phyloP scores from a whole-genome alignment of 2,329 filamentous ascomycete species.

The Diplocarpon rosae region DNA sequence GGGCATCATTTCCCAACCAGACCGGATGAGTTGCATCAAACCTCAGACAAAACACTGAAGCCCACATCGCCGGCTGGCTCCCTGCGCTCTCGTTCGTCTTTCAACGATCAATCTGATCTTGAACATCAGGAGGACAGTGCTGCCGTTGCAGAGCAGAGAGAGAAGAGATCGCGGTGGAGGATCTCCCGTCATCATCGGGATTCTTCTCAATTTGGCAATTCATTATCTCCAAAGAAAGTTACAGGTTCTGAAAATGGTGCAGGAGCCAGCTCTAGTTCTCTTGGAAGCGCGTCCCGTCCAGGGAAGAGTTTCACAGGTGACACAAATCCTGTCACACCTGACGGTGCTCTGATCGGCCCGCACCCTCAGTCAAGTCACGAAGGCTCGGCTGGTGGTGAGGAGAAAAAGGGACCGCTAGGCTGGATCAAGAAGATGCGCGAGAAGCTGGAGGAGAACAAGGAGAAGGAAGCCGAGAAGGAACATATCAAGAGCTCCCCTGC shows the following conservation, averaged over 20 bases:
- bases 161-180: conserved; percentile 61
- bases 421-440: conserved; percentile 55
- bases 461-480: conserved; percentile 23
- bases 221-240: conserved; percentile 34
- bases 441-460: conserved; percentile 30
- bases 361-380: conserved; percentile 28
- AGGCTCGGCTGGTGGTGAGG: conserved; percentile 18
- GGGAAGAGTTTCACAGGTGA: conserved; percentile 36
- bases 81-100: conserved; percentile 50
- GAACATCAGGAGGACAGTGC: conserved; percentile 57
- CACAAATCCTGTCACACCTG: conserved; percentile 25
- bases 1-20: conserved; percentile 11
- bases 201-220: conserved; percentile 31
- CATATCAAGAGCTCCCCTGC: conserved; percentile 24
- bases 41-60: conserved; percentile 36
- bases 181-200: conserved; percentile 54
- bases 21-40: conserved; percentile 17
- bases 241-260: conserved; percentile 53
- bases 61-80: conserved; percentile 68
- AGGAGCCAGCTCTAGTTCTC: conserved; percentile 55
- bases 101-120: conserved; percentile 72
- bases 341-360: conserved; percentile 19
- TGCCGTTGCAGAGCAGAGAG: conserved; percentile 48
- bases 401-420: conserved; percentile 48
- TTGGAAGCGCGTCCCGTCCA: conserved; percentile 46